A percentile compares a stretch with the other conserved stretches of the same genome.
Conservation (phyloP, 2,329 filamentous ascomycete genomes). For the Venturia nashicola region DNA sequence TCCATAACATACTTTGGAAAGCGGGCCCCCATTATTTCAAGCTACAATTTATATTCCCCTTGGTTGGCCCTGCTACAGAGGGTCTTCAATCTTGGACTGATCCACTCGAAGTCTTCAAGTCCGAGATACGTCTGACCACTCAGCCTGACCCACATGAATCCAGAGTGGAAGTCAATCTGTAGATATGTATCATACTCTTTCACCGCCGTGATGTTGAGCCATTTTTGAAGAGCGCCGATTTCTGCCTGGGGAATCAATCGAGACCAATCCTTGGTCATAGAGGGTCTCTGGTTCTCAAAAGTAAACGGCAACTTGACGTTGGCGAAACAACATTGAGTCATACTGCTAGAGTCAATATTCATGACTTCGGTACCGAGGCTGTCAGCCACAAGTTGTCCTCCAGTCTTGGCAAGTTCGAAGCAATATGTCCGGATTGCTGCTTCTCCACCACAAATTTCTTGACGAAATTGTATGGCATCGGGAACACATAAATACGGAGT, state of each 20-base stretch:
- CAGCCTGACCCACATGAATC: constrained; percentile 56
- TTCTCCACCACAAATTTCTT: constrained; percentile 62
- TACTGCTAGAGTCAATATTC: constrained; percentile 48
- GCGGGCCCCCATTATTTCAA: too few relatives aligned
- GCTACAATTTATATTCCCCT: constrained; percentile 1
- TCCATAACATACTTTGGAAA: too few relatives aligned
- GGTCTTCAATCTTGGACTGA: constrained; percentile 44
- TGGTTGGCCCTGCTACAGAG: constrained; percentile 37
- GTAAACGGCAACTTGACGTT: constrained; percentile 63
- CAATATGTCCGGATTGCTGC: constrained; percentile 53
- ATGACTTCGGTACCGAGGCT: constrained; percentile 59
- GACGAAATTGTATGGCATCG: constrained; percentile 59
- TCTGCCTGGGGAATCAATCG: constrained; percentile 1
- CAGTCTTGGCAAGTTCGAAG: constrained; percentile 49
- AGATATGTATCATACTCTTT: constrained; percentile 61
- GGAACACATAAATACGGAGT: constrained; percentile 60
- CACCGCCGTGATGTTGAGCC: constrained; percentile 28
- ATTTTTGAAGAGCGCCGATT: constrained; percentile 17
- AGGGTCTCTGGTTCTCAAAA: constrained; percentile 19
- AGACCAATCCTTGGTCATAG: constrained; percentile 13
- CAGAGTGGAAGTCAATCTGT: constrained; percentile 47
- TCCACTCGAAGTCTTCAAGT: constrained; percentile 62
- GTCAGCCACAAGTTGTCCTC: constrained; percentile 47
- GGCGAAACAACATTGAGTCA: constrained; percentile 55
- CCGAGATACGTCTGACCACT: constrained; percentile 78